phyloP scores from a whole-genome alignment of 2,329 filamentous ascomycete genomes.

The Monilinia fructigena region DNA sequence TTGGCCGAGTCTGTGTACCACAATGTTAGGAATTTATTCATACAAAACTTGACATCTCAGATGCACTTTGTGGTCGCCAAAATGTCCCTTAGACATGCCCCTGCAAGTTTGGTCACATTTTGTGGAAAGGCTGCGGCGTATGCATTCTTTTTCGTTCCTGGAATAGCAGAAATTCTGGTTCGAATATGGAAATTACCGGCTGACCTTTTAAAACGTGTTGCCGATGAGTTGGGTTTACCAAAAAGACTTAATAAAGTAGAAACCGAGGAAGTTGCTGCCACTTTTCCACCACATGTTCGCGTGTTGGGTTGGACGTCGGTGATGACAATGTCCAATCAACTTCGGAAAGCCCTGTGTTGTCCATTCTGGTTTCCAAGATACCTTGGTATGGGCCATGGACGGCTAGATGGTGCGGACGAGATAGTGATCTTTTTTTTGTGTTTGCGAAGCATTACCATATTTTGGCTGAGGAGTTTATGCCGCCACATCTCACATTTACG shows the following conservation, averaged over 20 bases:
- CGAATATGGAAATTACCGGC: conserved; percentile 63
- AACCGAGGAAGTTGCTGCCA: conserved; percentile 40
- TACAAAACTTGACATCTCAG: conserved; percentile 67
- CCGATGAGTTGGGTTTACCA: conserved; percentile 58
- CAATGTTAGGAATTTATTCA: conserved; percentile 68
- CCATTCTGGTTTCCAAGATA: conserved; percentile 60
- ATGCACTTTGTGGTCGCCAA: conserved; percentile 71
- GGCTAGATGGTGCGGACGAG: conserved; percentile 69
- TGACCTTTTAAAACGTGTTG: conserved; percentile 59
- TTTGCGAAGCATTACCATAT: conserved; percentile 71
- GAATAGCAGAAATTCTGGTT: conserved; percentile 66
- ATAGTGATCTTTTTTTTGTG: conserved; percentile 72
- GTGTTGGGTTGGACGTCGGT: conserved; percentile 61
- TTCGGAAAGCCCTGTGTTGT: conserved; percentile 54
- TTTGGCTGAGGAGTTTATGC: conserved; percentile 58
- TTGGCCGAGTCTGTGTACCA: conserved; percentile 68
- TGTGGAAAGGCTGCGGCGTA: conserved; percentile 72
- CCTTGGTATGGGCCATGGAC: conserved; percentile 68
- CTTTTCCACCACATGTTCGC: conserved; percentile 51
- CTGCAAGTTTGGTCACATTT: conserved; percentile 60
- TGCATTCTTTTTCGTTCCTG: conserved; percentile 72
- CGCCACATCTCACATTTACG: conserved; percentile 50
- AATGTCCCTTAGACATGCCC: conserved; percentile 63
- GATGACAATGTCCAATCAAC: conserved; percentile 52
- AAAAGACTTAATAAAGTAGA: conserved; percentile 50